Conservation (phyloP, 352 stramenopile genomes). For the Phytophthora sp. region DNA sequence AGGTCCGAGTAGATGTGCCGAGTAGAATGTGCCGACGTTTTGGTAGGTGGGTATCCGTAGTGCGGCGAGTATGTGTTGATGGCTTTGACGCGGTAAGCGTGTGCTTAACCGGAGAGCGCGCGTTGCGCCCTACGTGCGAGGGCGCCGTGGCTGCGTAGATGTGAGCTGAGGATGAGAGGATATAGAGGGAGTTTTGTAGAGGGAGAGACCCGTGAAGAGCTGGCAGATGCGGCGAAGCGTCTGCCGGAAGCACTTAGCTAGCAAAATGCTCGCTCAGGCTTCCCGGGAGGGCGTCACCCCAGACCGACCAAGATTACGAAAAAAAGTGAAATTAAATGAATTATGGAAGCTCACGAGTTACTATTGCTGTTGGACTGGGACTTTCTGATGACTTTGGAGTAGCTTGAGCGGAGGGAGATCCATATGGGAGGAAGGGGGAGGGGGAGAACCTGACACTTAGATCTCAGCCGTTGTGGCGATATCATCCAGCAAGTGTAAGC, state of each 20-base stretch:
- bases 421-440: too few species aligned
- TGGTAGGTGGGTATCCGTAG: not conserved
- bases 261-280: slow-evolving; percentile 14
- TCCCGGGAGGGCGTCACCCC: slow-evolving; percentile 18
- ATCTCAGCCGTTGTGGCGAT: too few species aligned
- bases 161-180: slow-evolving; percentile 6
- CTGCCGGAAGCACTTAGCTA: slow-evolving; percentile 13
- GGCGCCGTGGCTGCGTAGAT: slow-evolving; percentile 2
- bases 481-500: too few species aligned
- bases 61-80: not conserved
- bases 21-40: too few species aligned
- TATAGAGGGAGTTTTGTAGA: slow-evolving; percentile 9
- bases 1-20: not conserved
- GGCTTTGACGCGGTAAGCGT: not conserved
- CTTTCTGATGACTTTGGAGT: too few species aligned
- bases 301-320: slow-evolving; percentile 6
- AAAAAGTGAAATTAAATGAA: too few species aligned
- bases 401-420: too few species aligned
- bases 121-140: not conserved
- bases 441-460: too few species aligned
- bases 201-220: slow-evolving; percentile 15
- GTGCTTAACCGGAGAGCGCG: slow-evolving; percentile 6
- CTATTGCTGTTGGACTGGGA: too few species aligned
- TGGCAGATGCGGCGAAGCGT: slow-evolving; percentile 3
- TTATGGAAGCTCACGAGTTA: too few species aligned